Base-by-base conservation (phyloP, 1,284 basidiomycete species). In the Termitomyces sp. region DNA sequence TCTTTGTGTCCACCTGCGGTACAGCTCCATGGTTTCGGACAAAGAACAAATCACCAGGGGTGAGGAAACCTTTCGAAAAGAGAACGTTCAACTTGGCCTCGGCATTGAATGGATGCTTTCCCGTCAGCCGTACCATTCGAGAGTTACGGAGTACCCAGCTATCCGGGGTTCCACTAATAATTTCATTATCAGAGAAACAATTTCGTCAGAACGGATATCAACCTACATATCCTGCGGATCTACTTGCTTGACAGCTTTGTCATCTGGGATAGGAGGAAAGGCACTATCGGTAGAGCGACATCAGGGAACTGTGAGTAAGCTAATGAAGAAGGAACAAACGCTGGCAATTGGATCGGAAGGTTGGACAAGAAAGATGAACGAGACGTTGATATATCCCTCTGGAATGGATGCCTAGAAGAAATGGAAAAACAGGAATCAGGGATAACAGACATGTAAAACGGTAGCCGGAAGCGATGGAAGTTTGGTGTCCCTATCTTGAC, bases 11-110 rank as follows among this genome's bases (percentile, higher is more conserved):
- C 19, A 86, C 70, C 17, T 67, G 65, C 0, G 86, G 86, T 2
- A 84, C 83, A 1, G 82, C 77, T 15, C 86, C 86, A 62, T 88
- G 86, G 58, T 82, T 84, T 19, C 86, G 78, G 17, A 87, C 84
- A 62, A 79, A 87, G 67, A 84, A 83, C n/a, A 88, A 73, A 56
- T 80, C 74, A 39, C 76, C 75, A 0, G 85, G 81, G 0, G 85
- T 88, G 46, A 88, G 62, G 64, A 88, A 88, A 17, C 86, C 82
- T 66, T 75, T 69, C 7, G 69, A 62, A 62, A 80, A 82, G 3
- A 87, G 70, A 21, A 71, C 68, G 3, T 72, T 69, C 9, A 87
- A 69, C 5, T 69, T 73, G 0, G 83, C 73, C 65, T 88, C 85
- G 45, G 66, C 64, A 62, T 86, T 87, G 73, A 81, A 83, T 0